These are phyloP conservation scores for Ceratocystiopsis sp. DNA, from an alignment of 2,329 filamentous ascomycete genomes.

Conservation along the genomic window DNA sequence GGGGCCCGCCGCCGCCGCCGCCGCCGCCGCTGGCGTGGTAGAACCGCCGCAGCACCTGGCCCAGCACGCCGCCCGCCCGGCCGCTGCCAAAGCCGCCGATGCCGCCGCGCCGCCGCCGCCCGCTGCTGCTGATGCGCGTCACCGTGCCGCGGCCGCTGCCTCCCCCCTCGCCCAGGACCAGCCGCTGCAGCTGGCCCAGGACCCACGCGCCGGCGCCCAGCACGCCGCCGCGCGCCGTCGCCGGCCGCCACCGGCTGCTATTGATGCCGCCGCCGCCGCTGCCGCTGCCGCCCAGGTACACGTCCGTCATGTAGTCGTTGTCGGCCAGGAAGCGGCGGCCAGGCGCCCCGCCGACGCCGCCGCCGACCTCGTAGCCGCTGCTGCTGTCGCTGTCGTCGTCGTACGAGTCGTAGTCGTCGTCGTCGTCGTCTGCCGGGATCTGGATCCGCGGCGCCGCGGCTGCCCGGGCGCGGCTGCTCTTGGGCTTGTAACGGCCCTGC, in stretches of 20 bases:
- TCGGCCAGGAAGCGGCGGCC: neutral
- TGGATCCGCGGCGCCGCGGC: conserved; percentile 6
- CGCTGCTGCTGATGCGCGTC: conserved; percentile 9
- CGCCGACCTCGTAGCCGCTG: neutral
- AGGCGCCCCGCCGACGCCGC: neutral
- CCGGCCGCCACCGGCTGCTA: conserved; percentile 7
- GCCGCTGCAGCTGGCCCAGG: neutral
- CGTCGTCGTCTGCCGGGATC: conserved; percentile 6
- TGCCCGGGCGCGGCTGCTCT: neutral
- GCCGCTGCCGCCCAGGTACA: neutral
- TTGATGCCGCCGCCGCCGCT: neutral
- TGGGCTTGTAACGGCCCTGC: neutral
- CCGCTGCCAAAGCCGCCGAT: neutral
- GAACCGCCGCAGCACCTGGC: neutral
- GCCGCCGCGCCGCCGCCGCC: conserved; percentile 1
- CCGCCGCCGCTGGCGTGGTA: neutral
- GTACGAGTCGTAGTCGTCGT: conserved; percentile 3
- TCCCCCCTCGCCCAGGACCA: neutral
- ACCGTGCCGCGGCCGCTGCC: too few relatives aligned
- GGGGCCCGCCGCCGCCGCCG: too few relatives aligned
- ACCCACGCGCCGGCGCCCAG: conserved; percentile 1
- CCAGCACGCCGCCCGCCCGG: neutral
- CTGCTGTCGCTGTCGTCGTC: neutral
- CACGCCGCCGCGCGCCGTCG: conserved; percentile 2
- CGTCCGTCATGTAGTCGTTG: conserved; percentile 1